These are phyloP conservation scores for Perkinsus olseni DNA, from an alignment of 169 alveolate genomes.

Conservation along the genomic window DNA sequence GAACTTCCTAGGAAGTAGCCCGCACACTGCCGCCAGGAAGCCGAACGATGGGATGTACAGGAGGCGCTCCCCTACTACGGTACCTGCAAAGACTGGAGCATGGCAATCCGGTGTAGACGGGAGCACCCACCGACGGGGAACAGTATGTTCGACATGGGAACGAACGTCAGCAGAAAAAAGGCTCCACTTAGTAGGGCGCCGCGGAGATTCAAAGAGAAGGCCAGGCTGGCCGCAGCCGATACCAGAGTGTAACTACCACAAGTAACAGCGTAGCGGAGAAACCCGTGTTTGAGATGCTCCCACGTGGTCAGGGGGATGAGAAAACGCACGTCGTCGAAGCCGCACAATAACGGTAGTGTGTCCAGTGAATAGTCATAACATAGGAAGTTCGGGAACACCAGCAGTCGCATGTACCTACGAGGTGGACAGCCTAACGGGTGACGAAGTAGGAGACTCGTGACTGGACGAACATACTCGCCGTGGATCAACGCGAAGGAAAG, in stretches of 20 bases:
- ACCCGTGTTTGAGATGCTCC: not conserved
- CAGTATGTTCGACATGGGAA: slow-evolving; percentile 31
- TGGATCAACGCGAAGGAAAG: not conserved
- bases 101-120: not conserved
- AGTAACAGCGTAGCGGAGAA: not conserved
- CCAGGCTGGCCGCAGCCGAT: not conserved
- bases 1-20: not conserved
- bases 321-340: not conserved
- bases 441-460: not conserved
- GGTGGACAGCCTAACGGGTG: too few species aligned
- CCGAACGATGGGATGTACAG: slow-evolving; percentile 30
- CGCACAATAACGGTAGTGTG: not conserved
- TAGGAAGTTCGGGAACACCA: slow-evolving; percentile 21
- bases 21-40: not conserved
- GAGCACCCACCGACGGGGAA: slow-evolving; percentile 14
- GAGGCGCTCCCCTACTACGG: slow-evolving; percentile 25
- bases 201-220: not conserved
- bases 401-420: slow-evolving; percentile 11
- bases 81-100: not conserved
- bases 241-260: not conserved
- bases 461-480: not conserved
- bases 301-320: not conserved
- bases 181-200: not conserved
- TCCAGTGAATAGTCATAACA: slow-evolving; percentile 9
- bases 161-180: slow-evolving; percentile 5